Percentiles rank a stretch among this genome's conserved stretches.
Conservation (phyloP, 768 basidiomycete genomes). For the Rhizopogon rudus region DNA sequence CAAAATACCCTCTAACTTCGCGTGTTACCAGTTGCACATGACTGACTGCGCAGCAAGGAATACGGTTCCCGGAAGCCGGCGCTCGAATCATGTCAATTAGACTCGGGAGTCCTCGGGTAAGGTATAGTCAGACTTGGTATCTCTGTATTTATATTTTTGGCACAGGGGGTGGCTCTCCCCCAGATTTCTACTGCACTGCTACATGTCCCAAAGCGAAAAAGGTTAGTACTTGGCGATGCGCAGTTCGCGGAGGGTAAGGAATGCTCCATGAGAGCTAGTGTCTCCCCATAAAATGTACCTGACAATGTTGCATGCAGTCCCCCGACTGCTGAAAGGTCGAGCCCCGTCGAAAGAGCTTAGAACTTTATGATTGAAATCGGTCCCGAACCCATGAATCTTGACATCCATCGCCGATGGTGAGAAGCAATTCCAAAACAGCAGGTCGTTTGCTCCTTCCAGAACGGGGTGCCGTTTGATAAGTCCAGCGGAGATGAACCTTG, state of each 20-base stretch:
- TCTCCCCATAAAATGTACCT: background rate
- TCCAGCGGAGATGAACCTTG: conserved; percentile 28
- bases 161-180: background rate
- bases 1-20: background rate
- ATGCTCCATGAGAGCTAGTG: background rate
- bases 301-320: background rate
- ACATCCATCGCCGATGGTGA: conserved; percentile 12
- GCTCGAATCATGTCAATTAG: background rate
- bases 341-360: too few relatives aligned
- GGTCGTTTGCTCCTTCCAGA: conserved; percentile 15
- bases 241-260: background rate
- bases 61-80: background rate
- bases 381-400: background rate
- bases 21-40: background rate
- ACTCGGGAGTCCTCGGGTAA: conserved; percentile 6
- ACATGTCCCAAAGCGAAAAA: background rate
- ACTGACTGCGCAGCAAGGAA: background rate
- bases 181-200: background rate
- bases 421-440: conserved; percentile 20
- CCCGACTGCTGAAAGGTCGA: background rate
- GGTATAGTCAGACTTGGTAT: conserved; percentile 1
- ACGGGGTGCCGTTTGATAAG: conserved; percentile 4
- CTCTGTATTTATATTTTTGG: background rate
- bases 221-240: background rate
- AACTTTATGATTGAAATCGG: background rate